Percentiles rank a stretch among this genome's conserved stretches.
Evolutionary conservation across 164 flowering plant genomes (phyloP).

Genomic region (Santalum album): DNA sequence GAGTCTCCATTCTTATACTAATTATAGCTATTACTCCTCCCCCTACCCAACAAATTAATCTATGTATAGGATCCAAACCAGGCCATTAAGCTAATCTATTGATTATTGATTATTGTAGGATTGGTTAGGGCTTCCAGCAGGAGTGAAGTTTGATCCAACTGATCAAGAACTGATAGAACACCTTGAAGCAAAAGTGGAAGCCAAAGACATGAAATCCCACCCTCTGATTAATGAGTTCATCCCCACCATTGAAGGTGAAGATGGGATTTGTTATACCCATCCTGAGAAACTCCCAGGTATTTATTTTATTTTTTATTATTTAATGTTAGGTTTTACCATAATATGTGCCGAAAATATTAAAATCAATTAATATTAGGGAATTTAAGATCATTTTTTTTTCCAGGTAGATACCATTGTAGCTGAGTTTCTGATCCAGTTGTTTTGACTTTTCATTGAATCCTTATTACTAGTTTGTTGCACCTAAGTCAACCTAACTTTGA

Average conservation of each 20-base stretch:
- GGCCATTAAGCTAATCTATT: too few species aligned
- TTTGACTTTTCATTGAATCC: too few species aligned
- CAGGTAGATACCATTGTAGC: too few species aligned
- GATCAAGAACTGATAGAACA: constrained; percentile 94
- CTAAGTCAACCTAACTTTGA: constrained; percentile 58
- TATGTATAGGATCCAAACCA: too few species aligned
- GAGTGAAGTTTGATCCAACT: constrained; percentile 93
- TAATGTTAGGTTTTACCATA: constrained; percentile 10
- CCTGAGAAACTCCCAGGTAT: constrained; percentile 92
- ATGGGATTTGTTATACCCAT: constrained; percentile 93
- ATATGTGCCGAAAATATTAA: too few species aligned
- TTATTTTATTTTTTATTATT: not conserved
- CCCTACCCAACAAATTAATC: too few species aligned
- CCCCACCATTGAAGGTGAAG: constrained; percentile 91
- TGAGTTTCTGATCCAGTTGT: too few species aligned
- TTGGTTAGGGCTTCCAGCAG: constrained; percentile 95
- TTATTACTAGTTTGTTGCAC: constrained; percentile 34
- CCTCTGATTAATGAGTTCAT: constrained; percentile 91
- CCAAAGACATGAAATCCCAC: constrained; percentile 62
- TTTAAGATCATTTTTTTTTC: too few species aligned
- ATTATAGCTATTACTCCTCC: too few species aligned
- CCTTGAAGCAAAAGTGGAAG: constrained; percentile 76
- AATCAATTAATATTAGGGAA: too few species aligned
- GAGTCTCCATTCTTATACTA: not conserved
- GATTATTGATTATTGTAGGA: too few species aligned